Base-by-base conservation (phyloP, 2,329 filamentous ascomycete genomes). In the Stagonosporopsis chrysanthemi region DNA sequence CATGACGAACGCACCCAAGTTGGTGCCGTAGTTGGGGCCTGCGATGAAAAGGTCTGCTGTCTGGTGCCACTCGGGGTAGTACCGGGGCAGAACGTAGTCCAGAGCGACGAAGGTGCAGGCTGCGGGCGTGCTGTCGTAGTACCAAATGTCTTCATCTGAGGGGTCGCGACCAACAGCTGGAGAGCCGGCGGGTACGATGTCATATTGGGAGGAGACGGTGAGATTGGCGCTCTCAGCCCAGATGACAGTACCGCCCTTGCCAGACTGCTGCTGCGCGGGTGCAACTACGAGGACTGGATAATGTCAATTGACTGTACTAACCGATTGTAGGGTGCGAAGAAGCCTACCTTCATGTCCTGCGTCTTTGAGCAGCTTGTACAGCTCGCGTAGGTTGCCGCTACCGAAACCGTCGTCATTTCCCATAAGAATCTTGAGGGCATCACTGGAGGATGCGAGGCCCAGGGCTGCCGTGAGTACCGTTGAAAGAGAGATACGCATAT, bases 61-160 rank as follows among this genome's bases (percentile, higher is more conserved):
- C 64, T 82, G 79, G 64, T 81, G 75, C 65, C 79, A 82, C 14
- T 67, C 73, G 1, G 61, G 58, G 26, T 69, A 70, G 55, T 71
- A 63, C 3, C 64, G 63, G 4, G 83, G 83, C 15, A 86, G 75
- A 8, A 86, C 81, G 41, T 82, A 84, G 73, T 86, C 83, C 6
- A 86, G 77, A 2, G 80, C 83, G 5, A 86, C 82, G 55, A 85
- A 82, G 1, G 82, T 83, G 63, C 81, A 83, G 0, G 83, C 80
- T 0, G 82, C 82, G 0, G 84, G 83, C 0, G 84, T 87, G 22
- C 84, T 84, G 50, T 86, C 84, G 72, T 86, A 87, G 66, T 86
- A 86, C 82, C 82, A 86, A 61, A 87, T 84, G 58, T 84, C 78
- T 49, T 75, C 75, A 54, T 86, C 82, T 19, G 71, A 67, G 12